Evolutionary conservation across 179 eudicot species (phyloP).

Genomic region (Gypsophila paniculata): DNA sequence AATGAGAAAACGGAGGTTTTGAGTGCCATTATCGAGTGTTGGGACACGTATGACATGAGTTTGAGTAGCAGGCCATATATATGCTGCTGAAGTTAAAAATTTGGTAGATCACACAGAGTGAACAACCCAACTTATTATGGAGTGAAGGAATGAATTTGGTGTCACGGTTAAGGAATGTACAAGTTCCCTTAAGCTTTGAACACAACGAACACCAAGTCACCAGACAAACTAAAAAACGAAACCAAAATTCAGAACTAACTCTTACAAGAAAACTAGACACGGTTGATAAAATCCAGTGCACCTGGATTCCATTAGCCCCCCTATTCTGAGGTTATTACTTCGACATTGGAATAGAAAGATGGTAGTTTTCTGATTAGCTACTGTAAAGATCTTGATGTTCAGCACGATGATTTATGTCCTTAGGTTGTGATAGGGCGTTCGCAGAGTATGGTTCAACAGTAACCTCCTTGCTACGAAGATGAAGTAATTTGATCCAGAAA

Average conservation of each 20-base stretch:
- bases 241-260: neutral
- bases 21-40: slow-evolving; percentile 21
- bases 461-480: neutral
- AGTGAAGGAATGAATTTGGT: neutral
- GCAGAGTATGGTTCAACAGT: too few species aligned
- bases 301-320: neutral
- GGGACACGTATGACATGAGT: slow-evolving; percentile 8
- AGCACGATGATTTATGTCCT: neutral
- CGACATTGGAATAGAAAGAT: neutral
- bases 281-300: neutral
- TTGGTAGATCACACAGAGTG: slow-evolving; percentile 17
- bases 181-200: neutral
- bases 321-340: neutral
- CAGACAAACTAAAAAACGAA: neutral
- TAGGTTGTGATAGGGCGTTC: neutral
- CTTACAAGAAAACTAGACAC: neutral
- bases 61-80: neutral
- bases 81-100: slow-evolving; percentile 8
- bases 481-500: neutral
- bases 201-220: neutral
- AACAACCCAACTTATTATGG: slow-evolving; percentile 3
- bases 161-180: slow-evolving; percentile 8
- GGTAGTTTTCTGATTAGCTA: neutral
- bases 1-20: slow-evolving; percentile 14
- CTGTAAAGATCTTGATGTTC: too few species aligned